Evolutionary conservation across 352 stramenopile genomes (phyloP).

Genomic region (Pythium folliculosum): DNA sequence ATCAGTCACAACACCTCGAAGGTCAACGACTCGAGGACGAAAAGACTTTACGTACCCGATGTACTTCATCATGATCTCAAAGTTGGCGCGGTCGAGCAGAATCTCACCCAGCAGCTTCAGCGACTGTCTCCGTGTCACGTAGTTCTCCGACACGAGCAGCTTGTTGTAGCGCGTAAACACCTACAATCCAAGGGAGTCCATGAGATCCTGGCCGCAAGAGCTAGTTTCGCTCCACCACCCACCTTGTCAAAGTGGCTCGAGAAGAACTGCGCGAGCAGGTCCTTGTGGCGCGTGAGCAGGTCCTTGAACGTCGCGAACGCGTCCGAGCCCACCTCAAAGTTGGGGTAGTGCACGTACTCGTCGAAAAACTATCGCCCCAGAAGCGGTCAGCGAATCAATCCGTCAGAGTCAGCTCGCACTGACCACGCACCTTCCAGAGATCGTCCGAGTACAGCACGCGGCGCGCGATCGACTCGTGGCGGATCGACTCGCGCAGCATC

Average conservation of each 20-base stretch:
- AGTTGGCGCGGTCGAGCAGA: conserved; percentile 3
- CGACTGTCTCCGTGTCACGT: conserved; percentile 5
- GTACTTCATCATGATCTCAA: conserved; percentile 5
- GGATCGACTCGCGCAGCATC: conserved; percentile 90
- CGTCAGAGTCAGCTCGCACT: background rate
- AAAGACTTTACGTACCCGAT: background rate
- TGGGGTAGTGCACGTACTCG: conserved; percentile 86
- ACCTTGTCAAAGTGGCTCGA: conserved; percentile 79
- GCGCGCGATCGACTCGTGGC: conserved; percentile 72
- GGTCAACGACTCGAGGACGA: conserved; percentile 19
- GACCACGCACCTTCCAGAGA: conserved; percentile 63
- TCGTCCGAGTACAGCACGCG: conserved; percentile 81
- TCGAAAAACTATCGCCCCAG: conserved; percentile 72
- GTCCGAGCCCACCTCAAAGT: conserved; percentile 93
- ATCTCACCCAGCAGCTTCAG: conserved; percentile 1
- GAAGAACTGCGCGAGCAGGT: conserved; percentile 81
- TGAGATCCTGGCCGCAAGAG: background rate
- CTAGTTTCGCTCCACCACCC: background rate
- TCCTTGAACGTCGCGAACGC: conserved; percentile 91
- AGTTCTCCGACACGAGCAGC: conserved; percentile 55
- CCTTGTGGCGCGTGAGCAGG: conserved; percentile 88
- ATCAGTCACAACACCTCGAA: conserved; percentile 38
- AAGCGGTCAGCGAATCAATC: too few species aligned
- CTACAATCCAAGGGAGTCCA: too few species aligned
- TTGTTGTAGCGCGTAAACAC: conserved; percentile 89